phyloP scores from a whole-genome alignment of 2,329 filamentous ascomycete species.

The Thelonectria blattea region DNA sequence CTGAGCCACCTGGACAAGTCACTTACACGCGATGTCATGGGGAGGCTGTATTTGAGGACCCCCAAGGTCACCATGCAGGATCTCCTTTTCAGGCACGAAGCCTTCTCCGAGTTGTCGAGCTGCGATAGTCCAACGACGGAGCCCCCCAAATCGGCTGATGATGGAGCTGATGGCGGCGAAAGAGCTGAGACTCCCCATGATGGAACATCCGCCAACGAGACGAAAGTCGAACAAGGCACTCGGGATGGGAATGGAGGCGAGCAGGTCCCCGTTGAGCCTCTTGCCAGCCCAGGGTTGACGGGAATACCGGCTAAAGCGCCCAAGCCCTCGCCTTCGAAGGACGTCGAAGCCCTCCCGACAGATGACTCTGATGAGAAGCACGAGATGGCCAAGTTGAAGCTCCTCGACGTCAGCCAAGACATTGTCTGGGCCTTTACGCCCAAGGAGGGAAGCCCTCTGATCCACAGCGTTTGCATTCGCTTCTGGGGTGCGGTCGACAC shows the following conservation, averaged over 20 bases:
- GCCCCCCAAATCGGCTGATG: too few relatives aligned
- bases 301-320: too few relatives aligned
- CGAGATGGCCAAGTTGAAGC: not conserved
- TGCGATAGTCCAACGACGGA: not conserved
- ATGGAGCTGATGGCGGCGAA: not conserved
- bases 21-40: not conserved
- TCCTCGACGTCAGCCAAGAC: not conserved
- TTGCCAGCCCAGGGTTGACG: too few relatives aligned
- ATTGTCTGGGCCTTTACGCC: slow-evolving; percentile 16
- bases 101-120: not conserved
- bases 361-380: too few relatives aligned
- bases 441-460: slow-evolving; percentile 7
- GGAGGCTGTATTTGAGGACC: not conserved
- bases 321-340: too few relatives aligned
- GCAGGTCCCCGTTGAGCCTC: too few relatives aligned
- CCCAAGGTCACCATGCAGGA: not conserved
- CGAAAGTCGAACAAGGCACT: too few relatives aligned
- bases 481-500: slow-evolving; percentile 30
- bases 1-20: not conserved
- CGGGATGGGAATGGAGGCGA: too few relatives aligned
- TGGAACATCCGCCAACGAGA: too few relatives aligned
- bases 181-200: too few relatives aligned
- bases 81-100: not conserved
- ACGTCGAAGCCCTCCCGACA: too few relatives aligned
- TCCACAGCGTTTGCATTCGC: slow-evolving; percentile 22